Conservation (phyloP, 2,329 filamentous ascomycete genomes). For the Ambrosiella xylebori region DNA sequence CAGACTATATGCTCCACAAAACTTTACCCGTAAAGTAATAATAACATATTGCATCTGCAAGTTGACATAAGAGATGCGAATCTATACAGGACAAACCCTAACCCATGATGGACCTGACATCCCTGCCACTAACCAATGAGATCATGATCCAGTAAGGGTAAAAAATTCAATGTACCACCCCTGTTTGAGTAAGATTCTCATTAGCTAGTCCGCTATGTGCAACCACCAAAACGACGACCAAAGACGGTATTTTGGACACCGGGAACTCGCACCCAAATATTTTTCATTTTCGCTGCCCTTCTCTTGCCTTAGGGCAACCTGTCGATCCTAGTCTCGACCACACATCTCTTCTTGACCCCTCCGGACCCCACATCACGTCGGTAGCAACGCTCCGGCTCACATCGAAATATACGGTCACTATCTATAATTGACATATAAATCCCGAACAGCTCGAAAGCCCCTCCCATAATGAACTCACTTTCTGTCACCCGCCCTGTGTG, state of each 20-base stretch:
- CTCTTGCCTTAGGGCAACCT: background rate
- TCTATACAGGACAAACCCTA: background rate
- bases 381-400: background rate
- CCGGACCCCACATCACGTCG: background rate
- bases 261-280: background rate
- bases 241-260: background rate
- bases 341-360: background rate
- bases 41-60: background rate
- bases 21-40: too few relatives aligned
- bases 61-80: background rate
- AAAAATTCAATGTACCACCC: constrained; percentile 5
- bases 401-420: background rate
- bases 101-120: background rate
- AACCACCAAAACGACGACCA: background rate
- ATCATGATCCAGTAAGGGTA: background rate
- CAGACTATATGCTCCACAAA: too few relatives aligned
- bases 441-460: background rate
- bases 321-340: background rate
- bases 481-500: constrained; percentile 7
- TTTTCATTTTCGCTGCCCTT: background rate
- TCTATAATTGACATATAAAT: too few relatives aligned
- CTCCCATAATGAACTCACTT: constrained; percentile 9
- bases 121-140: background rate
- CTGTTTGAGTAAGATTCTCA: background rate
- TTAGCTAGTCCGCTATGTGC: background rate